Evolutionary conservation across 345 rosid species (phyloP).

Genomic region (Lepidium didymum): DNA sequence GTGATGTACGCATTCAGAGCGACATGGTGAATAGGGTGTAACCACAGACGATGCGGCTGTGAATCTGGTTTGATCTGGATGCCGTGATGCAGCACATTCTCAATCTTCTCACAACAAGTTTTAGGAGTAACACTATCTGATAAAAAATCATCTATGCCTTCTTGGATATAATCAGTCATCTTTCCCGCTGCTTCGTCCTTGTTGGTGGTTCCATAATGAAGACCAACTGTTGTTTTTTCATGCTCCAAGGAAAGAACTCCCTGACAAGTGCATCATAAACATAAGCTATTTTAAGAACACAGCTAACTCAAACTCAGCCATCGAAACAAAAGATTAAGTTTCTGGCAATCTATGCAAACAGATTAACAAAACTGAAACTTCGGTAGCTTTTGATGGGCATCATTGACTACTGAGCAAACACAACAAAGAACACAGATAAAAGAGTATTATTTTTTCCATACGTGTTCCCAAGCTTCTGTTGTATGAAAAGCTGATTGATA

Average conservation of each 20-base stretch:
- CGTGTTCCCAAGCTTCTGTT: background rate
- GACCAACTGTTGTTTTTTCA: slow-evolving; percentile 6
- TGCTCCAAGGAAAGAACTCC: slow-evolving; percentile 34
- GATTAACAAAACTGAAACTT: background rate
- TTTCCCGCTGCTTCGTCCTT: slow-evolving; percentile 33
- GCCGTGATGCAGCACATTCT: slow-evolving; percentile 41
- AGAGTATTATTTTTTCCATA: background rate
- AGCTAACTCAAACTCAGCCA: background rate
- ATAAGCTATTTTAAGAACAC: background rate
- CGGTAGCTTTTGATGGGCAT: background rate
- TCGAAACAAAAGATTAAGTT: background rate
- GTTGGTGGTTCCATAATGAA: slow-evolving; percentile 18
- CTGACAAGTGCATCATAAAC: slow-evolving; percentile 24
- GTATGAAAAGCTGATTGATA: slow-evolving; percentile 2
- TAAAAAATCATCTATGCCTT: slow-evolving; percentile 44
- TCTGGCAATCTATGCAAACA: background rate
- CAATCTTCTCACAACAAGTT: slow-evolving; percentile 60
- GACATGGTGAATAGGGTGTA: slow-evolving; percentile 57
- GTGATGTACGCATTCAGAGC: slow-evolving; percentile 55
- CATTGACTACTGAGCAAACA: background rate
- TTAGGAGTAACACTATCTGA: slow-evolving; percentile 41
- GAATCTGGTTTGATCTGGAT: slow-evolving; percentile 15
- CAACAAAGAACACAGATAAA: background rate
- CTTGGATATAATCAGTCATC: slow-evolving; percentile 42
- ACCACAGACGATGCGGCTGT: slow-evolving; percentile 24